Evolutionary conservation across 75 land plant genomes (phyloP).

Genomic region (Selaginella moellendorffii): DNA sequence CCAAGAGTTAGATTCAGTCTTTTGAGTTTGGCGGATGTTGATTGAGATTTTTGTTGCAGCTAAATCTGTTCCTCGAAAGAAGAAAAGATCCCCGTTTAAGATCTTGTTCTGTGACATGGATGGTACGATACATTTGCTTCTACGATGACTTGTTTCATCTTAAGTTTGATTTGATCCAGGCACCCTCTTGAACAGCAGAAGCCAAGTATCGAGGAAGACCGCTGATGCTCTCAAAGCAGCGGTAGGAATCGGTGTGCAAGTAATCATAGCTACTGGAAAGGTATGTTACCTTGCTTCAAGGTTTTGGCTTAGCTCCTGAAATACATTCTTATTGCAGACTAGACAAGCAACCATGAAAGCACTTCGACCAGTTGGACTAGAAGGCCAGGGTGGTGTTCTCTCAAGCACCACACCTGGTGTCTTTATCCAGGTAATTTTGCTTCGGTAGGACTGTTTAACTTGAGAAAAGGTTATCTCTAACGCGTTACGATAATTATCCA

Average conservation of each 20-base stretch:
- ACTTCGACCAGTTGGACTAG: constrained; percentile 41
- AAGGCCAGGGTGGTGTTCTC: constrained; percentile 54
- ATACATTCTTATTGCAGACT: no score
- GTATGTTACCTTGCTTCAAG: constrained; percentile 22
- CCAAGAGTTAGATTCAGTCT: neutral
- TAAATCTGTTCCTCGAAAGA: constrained; percentile 22
- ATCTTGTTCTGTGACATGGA: constrained; percentile 95
- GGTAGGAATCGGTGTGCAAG: constrained; percentile 49
- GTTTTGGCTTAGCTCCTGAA: no score
- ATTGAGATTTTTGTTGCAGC: constrained; percentile 16
- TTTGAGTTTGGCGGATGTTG: neutral
- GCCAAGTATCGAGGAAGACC: constrained; percentile 27
- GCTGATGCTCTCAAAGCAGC: constrained; percentile 74
- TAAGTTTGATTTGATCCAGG: neutral
- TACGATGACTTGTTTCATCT: neutral
- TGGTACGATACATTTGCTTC: constrained; percentile 38
- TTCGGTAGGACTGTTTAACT: neutral
- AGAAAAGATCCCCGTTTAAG: constrained; percentile 23
- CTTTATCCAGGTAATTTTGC: constrained; percentile 75
- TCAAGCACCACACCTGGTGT: constrained; percentile 68
- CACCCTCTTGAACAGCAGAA: constrained; percentile 7
- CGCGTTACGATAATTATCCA: no score
- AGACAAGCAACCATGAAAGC: constrained; percentile 58
- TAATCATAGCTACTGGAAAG: constrained; percentile 89
- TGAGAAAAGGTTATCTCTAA: neutral